Evolutionary conservation across 2,329 filamentous ascomycete genomes (phyloP).

Genomic region (Fusarium sp.): DNA sequence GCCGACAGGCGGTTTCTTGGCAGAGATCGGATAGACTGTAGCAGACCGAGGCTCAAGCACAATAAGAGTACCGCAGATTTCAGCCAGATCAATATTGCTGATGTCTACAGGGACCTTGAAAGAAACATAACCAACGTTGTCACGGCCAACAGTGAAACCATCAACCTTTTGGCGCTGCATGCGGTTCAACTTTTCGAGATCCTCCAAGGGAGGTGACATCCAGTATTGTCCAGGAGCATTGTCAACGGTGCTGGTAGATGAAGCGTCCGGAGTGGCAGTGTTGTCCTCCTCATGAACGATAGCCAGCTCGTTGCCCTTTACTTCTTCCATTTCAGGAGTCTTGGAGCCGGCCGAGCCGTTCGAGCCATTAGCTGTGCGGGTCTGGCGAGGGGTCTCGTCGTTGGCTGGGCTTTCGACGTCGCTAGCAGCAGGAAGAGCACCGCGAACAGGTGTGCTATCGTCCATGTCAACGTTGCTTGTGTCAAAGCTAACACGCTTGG

Average conservation of each 20-base stretch:
- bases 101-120: slow-evolving; percentile 88
- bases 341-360: slow-evolving; percentile 44
- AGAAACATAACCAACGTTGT: slow-evolving; percentile 80
- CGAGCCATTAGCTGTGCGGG: slow-evolving; percentile 55
- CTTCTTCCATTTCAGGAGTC: slow-evolving; percentile 73
- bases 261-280: slow-evolving; percentile 41
- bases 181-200: slow-evolving; percentile 81
- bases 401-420: slow-evolving; percentile 42
- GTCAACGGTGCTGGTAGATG: slow-evolving; percentile 44
- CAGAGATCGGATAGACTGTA: slow-evolving; percentile 83
- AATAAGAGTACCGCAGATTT: slow-evolving; percentile 81
- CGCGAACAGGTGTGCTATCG: slow-evolving; percentile 46
- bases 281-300: slow-evolving; percentile 77
- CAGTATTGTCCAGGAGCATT: slow-evolving; percentile 80
- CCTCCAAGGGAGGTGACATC: slow-evolving; percentile 79
- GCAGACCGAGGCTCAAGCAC: slow-evolving; percentile 78
- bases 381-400: slow-evolving; percentile 57
- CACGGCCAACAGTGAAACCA: slow-evolving; percentile 82
- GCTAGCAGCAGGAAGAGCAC: slow-evolving; percentile 47
- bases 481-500: slow-evolving; percentile 94
- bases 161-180: slow-evolving; percentile 78
- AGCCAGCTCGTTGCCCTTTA: slow-evolving; percentile 77
- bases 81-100: slow-evolving; percentile 77
- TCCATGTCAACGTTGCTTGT: slow-evolving; percentile 59
- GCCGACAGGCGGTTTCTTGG: slow-evolving; percentile 82